A percentile compares a stretch with the other conserved stretches of the same genome.
These are phyloP conservation scores for Populus pruinosa DNA, from an alignment of 345 rosid species.

Conservation along the genomic window DNA sequence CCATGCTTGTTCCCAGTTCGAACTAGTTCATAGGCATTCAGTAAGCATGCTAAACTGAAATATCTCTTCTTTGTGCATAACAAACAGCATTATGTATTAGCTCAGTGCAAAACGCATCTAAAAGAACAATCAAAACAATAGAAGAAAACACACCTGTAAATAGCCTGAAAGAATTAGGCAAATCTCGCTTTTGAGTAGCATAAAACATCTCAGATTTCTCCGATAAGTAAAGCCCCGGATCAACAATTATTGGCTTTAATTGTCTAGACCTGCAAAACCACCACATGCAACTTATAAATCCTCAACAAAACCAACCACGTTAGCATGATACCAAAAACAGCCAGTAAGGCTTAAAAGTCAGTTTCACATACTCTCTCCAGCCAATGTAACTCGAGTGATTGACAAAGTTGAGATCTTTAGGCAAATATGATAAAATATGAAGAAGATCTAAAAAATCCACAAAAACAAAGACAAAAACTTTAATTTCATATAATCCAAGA, in stretches of 20 bases:
- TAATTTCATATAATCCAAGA: neutral
- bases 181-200: constrained; percentile 69
- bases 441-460: constrained; percentile 74
- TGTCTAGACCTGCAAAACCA: constrained; percentile 57
- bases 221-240: constrained; percentile 82
- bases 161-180: constrained; percentile 74
- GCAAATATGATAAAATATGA: constrained; percentile 81
- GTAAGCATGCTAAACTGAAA: neutral
- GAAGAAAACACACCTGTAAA: constrained; percentile 58
- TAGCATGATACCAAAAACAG: neutral
- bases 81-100: neutral
- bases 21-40: neutral
- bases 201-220: constrained; percentile 73
- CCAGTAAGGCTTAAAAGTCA: constrained; percentile 1
- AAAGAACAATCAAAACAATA: neutral
- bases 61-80: neutral
- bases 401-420: constrained; percentile 74
- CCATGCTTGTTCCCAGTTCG: neutral
- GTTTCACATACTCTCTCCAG: constrained; percentile 78
- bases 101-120: neutral
- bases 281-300: constrained; percentile 6
- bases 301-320: neutral
- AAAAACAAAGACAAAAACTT: neutral
- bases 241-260: constrained; percentile 85
- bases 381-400: constrained; percentile 86